phyloP scores from a whole-genome alignment of 345 rosid species.

The Conringia planisiliqua region DNA sequence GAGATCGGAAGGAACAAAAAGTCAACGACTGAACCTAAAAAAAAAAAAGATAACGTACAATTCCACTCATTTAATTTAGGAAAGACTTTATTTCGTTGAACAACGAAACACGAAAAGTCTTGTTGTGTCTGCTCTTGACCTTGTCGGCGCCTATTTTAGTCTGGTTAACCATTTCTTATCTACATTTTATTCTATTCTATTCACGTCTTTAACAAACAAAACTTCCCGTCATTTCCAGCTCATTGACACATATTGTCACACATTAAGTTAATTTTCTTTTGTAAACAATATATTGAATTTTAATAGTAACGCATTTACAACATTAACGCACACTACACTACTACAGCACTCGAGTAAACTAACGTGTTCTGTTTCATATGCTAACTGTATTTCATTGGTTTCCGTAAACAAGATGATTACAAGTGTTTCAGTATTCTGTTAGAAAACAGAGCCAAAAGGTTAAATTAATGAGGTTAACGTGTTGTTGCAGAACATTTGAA shows the following conservation, averaged over 20 bases:
- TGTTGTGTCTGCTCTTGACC: neutral
- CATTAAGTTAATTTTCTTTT: neutral
- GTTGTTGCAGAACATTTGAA: neutral
- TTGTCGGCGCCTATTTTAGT: neutral
- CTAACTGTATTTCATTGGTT: neutral
- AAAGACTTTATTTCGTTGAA: neutral
- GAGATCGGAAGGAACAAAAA: neutral
- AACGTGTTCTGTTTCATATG: neutral
- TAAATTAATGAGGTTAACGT: too few relatives aligned
- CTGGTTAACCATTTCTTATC: neutral
- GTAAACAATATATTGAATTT: neutral
- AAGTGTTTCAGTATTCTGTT: neutral
- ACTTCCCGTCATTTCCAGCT: neutral
- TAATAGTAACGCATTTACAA: neutral
- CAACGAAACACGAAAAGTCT: conserved; percentile 1
- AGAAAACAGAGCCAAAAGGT: too few relatives aligned
- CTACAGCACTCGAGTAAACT: neutral
- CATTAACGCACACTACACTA: neutral
- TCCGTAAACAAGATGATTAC: neutral
- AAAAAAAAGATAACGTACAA: neutral
- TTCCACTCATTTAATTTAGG: neutral
- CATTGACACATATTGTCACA: neutral
- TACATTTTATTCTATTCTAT: neutral
- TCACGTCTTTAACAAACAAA: neutral
- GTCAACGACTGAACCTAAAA: neutral